Conservation (phyloP, 2,329 filamentous ascomycete genomes). For the Cladophialophora bantiana region DNA sequence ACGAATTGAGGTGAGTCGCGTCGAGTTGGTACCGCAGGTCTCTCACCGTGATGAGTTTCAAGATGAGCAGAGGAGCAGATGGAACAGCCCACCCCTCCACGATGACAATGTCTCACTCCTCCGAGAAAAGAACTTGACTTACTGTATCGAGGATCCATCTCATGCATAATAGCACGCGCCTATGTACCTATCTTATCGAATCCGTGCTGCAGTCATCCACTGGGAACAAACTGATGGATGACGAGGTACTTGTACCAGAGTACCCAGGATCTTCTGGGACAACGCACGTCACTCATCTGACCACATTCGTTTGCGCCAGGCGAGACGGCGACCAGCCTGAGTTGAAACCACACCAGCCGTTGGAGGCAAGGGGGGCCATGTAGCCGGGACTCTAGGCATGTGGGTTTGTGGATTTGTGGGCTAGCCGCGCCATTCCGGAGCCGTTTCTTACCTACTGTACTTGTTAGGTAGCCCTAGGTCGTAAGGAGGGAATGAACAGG, state of each 20-base stretch:
- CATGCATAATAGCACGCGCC: neutral
- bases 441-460: constrained; percentile 7
- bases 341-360: neutral
- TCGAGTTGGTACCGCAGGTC: neutral
- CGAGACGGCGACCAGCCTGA: constrained; percentile 7
- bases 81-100: neutral
- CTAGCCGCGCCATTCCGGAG: constrained; percentile 14
- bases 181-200: neutral
- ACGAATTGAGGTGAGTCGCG: neutral
- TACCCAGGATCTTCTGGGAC: neutral
- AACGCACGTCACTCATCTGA: constrained; percentile 11
- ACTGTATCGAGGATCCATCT: neutral
- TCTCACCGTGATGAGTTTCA: neutral
- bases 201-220: constrained; percentile 21
- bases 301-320: constrained; percentile 12
- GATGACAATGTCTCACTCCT: constrained; percentile 9
- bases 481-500: neutral
- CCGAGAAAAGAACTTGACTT: constrained; percentile 3
- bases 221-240: constrained; percentile 1
- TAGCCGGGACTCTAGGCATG: neutral
- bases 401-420: neutral
- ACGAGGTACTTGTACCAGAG: neutral
- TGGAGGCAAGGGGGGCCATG: neutral
- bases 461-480: neutral
- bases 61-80: neutral